A percentile compares a stretch with the other conserved stretches of the same genome.
phyloP scores from a whole-genome alignment of 106 monocot genomes.

The Allium cepa region DNA sequence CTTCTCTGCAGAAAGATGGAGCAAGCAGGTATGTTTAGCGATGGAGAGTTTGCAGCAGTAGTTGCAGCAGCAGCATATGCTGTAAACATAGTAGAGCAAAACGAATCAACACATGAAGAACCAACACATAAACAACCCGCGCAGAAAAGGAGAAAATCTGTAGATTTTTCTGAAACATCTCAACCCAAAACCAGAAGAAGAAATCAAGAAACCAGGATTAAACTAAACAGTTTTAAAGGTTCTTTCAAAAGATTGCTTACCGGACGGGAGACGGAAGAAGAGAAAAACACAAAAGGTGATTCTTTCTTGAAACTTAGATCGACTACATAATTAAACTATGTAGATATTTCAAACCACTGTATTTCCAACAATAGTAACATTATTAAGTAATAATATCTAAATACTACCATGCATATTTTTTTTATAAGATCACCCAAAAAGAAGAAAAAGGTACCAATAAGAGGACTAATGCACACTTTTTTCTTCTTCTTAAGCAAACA shows the following conservation, averaged over 20 bases:
- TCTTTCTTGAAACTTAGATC: too few relatives aligned
- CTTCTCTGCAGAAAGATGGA: neutral
- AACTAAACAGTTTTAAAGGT: constrained; percentile 7
- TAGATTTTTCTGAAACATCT: neutral
- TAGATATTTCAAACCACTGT: too few relatives aligned
- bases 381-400: too few relatives aligned
- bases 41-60: constrained; percentile 18
- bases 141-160: constrained; percentile 6
- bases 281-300: neutral
- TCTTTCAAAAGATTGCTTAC: constrained; percentile 14
- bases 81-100: constrained; percentile 9
- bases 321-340: too few relatives aligned
- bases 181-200: constrained; percentile 11
- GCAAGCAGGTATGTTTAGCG: constrained; percentile 1
- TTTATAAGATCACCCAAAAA: too few relatives aligned
- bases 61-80: constrained; percentile 24
- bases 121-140: neutral
- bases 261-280: constrained; percentile 13
- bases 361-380: too few relatives aligned
- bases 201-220: constrained; percentile 9
- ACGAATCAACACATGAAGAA: constrained; percentile 4
- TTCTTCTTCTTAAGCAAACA: too few relatives aligned
- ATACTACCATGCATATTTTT: too few relatives aligned
- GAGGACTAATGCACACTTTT: too few relatives aligned
- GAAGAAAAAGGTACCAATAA: too few relatives aligned